Evolutionary conservation across 2,329 filamentous ascomycete species (phyloP).

Genomic region (Claviceps quebecensis): DNA sequence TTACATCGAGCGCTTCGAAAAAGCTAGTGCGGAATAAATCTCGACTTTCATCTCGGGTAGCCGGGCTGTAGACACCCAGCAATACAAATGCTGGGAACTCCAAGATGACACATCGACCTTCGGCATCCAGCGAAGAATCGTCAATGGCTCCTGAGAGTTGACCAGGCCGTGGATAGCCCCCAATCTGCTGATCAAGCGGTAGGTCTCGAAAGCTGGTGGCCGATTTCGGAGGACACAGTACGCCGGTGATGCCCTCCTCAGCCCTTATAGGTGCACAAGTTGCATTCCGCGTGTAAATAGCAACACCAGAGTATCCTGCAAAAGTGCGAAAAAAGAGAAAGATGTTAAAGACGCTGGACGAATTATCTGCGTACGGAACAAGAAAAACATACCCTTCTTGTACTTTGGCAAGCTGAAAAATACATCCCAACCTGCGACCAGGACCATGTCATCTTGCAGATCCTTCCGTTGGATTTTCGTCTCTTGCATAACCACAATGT

Average conservation of each 20-base stretch:
- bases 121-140: slow-evolving; percentile 63
- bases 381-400: slow-evolving; percentile 60
- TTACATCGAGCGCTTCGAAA: slow-evolving; percentile 62
- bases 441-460: slow-evolving; percentile 85
- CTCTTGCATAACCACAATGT: slow-evolving; percentile 92
- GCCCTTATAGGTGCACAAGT: slow-evolving; percentile 76
- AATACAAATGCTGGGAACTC: slow-evolving; percentile 94
- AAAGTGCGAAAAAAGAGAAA: background rate
- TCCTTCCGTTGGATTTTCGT: slow-evolving; percentile 93
- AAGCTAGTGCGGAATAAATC: slow-evolving; percentile 74
- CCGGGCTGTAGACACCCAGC: slow-evolving; percentile 83
- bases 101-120: slow-evolving; percentile 80
- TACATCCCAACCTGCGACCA: slow-evolving; percentile 89
- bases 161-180: slow-evolving; percentile 63
- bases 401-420: slow-evolving; percentile 86
- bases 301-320: slow-evolving; percentile 85
- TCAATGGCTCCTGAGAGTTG: slow-evolving; percentile 56
- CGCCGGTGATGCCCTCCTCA: slow-evolving; percentile 84
- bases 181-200: slow-evolving; percentile 61
- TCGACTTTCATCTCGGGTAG: slow-evolving; percentile 70
- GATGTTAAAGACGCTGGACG: background rate
- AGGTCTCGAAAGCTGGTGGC: slow-evolving; percentile 60
- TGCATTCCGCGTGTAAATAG: slow-evolving; percentile 82
- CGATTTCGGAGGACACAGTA: slow-evolving; percentile 60
- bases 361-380: background rate